Conservation (phyloP, 169 alveolate species). For the Plasmodium vivax region DNA sequence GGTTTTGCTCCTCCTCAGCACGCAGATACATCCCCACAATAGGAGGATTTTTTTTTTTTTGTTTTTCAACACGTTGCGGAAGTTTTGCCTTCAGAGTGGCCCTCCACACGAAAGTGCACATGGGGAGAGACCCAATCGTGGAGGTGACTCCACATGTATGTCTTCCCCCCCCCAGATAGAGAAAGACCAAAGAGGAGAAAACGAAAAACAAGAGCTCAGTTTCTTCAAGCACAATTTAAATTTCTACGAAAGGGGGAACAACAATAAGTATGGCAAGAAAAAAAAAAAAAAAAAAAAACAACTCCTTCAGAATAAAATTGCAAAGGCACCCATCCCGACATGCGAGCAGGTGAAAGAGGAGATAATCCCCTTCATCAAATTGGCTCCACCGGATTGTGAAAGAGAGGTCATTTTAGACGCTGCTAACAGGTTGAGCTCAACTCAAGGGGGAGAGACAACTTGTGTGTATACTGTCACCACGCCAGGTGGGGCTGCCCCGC, state of each 20-base stretch:
- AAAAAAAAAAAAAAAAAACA: too few relatives aligned
- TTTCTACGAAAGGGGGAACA: conserved; percentile 32
- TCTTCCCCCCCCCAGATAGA: not conserved
- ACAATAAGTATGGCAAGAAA: conserved; percentile 46
- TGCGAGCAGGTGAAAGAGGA: conserved; percentile 34
- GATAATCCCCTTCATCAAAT: not conserved
- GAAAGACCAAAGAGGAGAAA: not conserved
- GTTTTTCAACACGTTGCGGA: not conserved
- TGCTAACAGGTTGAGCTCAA: not conserved
- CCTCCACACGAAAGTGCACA: not conserved
- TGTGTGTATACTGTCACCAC: not conserved
- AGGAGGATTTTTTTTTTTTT: not conserved
- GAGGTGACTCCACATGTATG: not conserved
- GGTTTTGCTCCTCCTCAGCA: not conserved
- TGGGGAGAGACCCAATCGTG: not conserved
- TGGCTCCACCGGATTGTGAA: not conserved
- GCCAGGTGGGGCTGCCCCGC: not conserved
- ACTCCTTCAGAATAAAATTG: conserved; percentile 9
- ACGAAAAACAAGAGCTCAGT: not conserved
- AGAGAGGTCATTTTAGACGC: not conserved
- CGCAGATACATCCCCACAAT: not conserved
- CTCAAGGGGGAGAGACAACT: not conserved
- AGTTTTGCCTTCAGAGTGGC: not conserved
- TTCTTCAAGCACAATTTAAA: conserved; percentile 30
- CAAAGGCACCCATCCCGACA: not conserved